Percentiles rank a stretch among this genome's conserved stretches.
Conservation (phyloP, 23 red algal species). For the Gracilaria vermiculophylla region DNA sequence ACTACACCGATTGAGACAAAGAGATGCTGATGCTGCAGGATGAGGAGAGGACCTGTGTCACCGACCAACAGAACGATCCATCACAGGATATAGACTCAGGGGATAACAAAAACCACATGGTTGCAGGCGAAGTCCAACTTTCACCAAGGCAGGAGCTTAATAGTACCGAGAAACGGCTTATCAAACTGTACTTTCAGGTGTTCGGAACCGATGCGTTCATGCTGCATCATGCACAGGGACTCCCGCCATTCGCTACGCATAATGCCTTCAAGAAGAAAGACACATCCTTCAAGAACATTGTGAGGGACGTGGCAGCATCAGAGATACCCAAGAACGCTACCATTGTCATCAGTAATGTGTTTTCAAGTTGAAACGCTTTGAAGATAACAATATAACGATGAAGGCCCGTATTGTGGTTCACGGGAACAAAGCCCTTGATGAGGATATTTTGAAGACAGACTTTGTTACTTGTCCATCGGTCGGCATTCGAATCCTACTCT, state of each 20-base stretch:
- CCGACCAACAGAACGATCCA: too few relatives aligned
- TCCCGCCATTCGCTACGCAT: neutral
- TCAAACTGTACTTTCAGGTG: neutral
- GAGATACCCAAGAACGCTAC: neutral
- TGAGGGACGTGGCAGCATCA: neutral
- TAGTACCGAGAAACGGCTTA: neutral
- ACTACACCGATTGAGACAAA: conserved; percentile 9
- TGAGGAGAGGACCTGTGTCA: neutral
- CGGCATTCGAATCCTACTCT: conserved; percentile 30
- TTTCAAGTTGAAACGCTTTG: conserved; percentile 21
- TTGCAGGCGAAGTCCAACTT: neutral
- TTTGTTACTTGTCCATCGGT: neutral
- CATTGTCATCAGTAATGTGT: conserved; percentile 5
- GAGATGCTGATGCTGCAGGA: conserved; percentile 3
- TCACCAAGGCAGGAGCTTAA: conserved; percentile 3
- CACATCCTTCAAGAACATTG: neutral
- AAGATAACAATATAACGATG: neutral
- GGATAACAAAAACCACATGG: too few relatives aligned
- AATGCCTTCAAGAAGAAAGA: conserved; percentile 24
- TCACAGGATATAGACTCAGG: too few relatives aligned
- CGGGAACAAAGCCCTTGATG: neutral
- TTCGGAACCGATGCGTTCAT: conserved; percentile 12
- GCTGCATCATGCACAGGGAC: conserved; percentile 6
- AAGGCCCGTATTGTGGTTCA: conserved; percentile 25
- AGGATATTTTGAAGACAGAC: neutral